These are phyloP conservation scores for Fusarium mexicanum DNA, from an alignment of 2,329 filamentous ascomycete species.

Conservation along the genomic window DNA sequence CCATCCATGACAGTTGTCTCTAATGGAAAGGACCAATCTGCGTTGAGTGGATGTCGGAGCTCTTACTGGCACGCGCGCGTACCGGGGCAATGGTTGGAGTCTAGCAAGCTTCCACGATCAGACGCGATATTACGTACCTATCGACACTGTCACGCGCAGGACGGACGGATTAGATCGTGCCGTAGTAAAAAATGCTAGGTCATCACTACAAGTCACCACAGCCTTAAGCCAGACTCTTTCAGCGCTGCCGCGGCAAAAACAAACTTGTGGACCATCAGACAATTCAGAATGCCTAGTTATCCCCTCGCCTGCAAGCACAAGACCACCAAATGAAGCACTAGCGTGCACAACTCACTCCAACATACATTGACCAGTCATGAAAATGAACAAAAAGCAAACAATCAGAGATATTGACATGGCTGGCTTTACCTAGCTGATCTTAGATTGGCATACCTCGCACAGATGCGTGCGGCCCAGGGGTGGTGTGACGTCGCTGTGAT, in stretches of 20 bases:
- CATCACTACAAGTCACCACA: not conserved
- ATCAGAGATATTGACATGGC: constrained; percentile 16
- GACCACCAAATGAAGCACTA: not conserved
- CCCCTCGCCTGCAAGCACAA: not conserved
- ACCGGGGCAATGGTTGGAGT: constrained; percentile 41
- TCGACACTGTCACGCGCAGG: constrained; percentile 35
- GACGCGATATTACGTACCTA: constrained; percentile 37
- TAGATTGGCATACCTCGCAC: constrained; percentile 18
- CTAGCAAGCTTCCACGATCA: constrained; percentile 37
- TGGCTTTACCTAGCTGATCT: constrained; percentile 3
- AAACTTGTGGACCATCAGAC: not conserved
- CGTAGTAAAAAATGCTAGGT: constrained; percentile 1
- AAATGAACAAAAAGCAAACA: constrained; percentile 11
- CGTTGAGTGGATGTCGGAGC: constrained; percentile 32
- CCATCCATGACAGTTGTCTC: constrained; percentile 38
- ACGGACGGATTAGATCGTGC: constrained; percentile 30
- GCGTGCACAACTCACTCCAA: not conserved
- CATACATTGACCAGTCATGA: not conserved
- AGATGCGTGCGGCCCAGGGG: constrained; percentile 19
- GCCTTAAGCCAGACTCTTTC: constrained; percentile 20
- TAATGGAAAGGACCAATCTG: constrained; percentile 34
- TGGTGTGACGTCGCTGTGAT: constrained; percentile 36
- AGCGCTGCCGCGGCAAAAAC: constrained; percentile 35
- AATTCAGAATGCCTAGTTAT: not conserved
- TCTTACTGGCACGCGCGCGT: constrained; percentile 39